Evolutionary conservation across 1,139 yeast species (phyloP).

Genomic region (Debaryomycetaceae sp.): DNA sequence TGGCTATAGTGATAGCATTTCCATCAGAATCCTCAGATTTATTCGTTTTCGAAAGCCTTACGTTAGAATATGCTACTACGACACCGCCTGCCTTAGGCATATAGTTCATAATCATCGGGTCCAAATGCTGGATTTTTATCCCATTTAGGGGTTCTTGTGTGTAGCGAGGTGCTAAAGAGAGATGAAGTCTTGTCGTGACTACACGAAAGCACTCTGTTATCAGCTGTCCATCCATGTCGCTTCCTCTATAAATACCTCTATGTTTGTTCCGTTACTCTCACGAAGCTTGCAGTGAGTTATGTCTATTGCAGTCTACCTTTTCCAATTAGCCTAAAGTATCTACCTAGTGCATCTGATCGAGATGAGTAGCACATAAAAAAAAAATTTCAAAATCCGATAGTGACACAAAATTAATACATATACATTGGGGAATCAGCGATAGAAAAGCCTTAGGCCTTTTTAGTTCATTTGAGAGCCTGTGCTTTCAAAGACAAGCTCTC

Average conservation of each 20-base stretch:
- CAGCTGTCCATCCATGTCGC: constrained; percentile 36
- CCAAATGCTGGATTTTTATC: constrained; percentile 80
- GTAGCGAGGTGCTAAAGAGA: constrained; percentile 83
- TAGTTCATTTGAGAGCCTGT: neutral
- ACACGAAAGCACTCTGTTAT: constrained; percentile 63
- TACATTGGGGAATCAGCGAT: too few relatives aligned
- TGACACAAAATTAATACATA: constrained; percentile 1
- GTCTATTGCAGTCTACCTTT: neutral
- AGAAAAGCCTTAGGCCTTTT: too few relatives aligned
- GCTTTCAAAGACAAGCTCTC: constrained; percentile 48
- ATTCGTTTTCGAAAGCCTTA: constrained; percentile 38
- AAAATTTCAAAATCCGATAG: constrained; percentile 5
- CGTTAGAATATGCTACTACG: constrained; percentile 70
- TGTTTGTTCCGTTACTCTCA: too few relatives aligned
- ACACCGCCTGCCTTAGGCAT: constrained; percentile 75
- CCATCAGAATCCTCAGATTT: constrained; percentile 29
- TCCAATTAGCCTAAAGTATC: neutral
- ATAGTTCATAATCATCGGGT: constrained; percentile 83
- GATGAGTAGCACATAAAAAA: constrained; percentile 7
- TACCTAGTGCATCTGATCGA: neutral
- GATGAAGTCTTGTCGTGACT: constrained; percentile 64
- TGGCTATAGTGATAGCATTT: constrained; percentile 44
- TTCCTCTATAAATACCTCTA: constrained; percentile 6
- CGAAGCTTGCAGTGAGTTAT: too few relatives aligned
- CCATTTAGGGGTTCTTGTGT: constrained; percentile 70